phyloP scores from a whole-genome alignment of 257 asterid genomes.

The Nyctanthes arbortristis region DNA sequence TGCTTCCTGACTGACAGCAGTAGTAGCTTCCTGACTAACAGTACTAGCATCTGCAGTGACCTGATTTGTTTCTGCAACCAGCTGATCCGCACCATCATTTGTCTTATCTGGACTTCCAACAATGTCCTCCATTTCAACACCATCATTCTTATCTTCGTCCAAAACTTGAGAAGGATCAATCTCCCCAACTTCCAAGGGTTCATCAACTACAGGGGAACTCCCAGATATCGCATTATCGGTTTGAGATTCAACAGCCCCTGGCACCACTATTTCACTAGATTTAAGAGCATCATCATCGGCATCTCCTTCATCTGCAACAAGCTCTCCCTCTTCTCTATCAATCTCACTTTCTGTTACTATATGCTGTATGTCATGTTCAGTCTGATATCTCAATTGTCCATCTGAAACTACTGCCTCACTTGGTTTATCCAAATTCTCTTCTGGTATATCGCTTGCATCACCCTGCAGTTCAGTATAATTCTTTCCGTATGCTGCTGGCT shows the following conservation, averaged over 20 bases:
- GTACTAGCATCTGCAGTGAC: conserved; percentile 24
- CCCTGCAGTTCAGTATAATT: conserved; percentile 43
- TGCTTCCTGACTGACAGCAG: conserved; percentile 38
- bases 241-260: conserved; percentile 47
- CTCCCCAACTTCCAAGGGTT: conserved; percentile 57
- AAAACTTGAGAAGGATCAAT: conserved; percentile 42
- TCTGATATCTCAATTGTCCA: conserved; percentile 50
- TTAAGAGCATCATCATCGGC: conserved; percentile 49
- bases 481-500: conserved; percentile 35
- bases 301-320: conserved; percentile 51
- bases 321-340: conserved; percentile 88
- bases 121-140: conserved; percentile 33
- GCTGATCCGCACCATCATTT: conserved; percentile 40
- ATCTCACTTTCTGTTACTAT: conserved; percentile 49
- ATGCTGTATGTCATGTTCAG: conserved; percentile 66
- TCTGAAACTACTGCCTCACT: conserved; percentile 43
- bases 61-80: conserved; percentile 41
- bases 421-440: conserved; percentile 43
- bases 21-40: conserved; percentile 38
- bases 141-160: conserved; percentile 55
- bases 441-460: conserved; percentile 47
- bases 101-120: conserved; percentile 40
- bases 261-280: conserved; percentile 34
- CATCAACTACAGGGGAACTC: conserved; percentile 43
- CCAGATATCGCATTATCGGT: conserved; percentile 40